phyloP scores from a whole-genome alignment of 176 grass and related monocot species.

The Oryza glaberrima region DNA sequence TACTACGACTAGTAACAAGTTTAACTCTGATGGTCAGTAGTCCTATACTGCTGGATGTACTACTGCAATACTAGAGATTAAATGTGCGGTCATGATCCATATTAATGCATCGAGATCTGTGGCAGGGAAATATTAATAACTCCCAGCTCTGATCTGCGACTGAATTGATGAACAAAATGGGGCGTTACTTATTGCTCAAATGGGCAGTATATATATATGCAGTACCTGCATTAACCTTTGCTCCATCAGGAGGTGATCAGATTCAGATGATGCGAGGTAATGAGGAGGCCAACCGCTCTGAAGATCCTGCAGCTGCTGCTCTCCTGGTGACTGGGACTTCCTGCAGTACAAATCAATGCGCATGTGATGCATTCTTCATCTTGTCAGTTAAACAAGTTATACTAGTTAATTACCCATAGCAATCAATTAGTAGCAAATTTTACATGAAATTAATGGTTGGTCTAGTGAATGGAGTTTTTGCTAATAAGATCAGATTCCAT shows the following conservation, averaged over 20 bases:
- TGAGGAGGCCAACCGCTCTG: conserved; percentile 22
- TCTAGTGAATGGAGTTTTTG: no score
- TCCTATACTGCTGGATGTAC: neutral
- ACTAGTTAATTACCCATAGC: no score
- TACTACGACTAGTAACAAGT: neutral
- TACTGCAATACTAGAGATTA: neutral
- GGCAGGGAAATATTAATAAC: neutral
- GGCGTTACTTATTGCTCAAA: neutral
- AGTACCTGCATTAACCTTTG: conserved; percentile 8
- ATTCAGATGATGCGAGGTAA: neutral
- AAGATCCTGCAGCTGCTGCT: conserved; percentile 25
- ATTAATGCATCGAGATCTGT: conserved; percentile 16
- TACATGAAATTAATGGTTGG: neutral
- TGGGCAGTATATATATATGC: neutral
- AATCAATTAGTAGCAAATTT: no score
- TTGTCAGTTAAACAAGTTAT: neutral
- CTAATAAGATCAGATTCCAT: no score
- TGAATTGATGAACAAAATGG: neutral
- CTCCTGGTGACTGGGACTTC: conserved; percentile 41
- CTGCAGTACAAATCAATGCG: conserved; percentile 35
- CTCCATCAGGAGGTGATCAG: conserved; percentile 18
- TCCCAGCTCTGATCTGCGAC: neutral
- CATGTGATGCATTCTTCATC: neutral
- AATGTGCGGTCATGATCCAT: conserved; percentile 27
- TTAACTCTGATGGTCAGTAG: neutral